phyloP scores from a whole-genome alignment of 768 basidiomycete species.

The Boletus reticulatus region DNA sequence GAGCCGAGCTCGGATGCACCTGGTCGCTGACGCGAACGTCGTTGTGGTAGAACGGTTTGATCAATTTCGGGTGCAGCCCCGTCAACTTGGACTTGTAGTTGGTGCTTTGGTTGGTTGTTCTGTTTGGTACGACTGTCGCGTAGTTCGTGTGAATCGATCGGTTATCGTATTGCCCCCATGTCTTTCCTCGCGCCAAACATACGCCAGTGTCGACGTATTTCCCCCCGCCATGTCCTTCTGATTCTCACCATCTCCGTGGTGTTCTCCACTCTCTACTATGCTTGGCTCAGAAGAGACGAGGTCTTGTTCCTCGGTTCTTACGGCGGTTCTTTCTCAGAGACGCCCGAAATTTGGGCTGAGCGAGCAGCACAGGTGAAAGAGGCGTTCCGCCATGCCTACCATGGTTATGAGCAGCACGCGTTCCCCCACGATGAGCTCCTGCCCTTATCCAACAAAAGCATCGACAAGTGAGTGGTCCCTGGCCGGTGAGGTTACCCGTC shows the following conservation, averaged over 20 bases:
- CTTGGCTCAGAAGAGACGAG: slow-evolving; percentile 1
- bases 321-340: background rate
- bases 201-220: slow-evolving; percentile 7
- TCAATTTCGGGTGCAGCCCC: slow-evolving; percentile 19
- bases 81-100: background rate
- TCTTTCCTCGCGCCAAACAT: background rate
- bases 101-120: background rate
- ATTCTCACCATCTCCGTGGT: slow-evolving; percentile 4
- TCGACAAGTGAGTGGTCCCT: slow-evolving; percentile 49
- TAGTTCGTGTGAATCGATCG: no score
- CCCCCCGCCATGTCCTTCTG: slow-evolving; percentile 18
- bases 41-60: background rate
- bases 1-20: background rate
- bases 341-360: slow-evolving; percentile 42
- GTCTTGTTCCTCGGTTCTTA: background rate
- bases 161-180: no score
- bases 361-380: slow-evolving; percentile 56
- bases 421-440: slow-evolving; percentile 61
- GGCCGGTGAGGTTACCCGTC: background rate
- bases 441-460: slow-evolving; percentile 45
- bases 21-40: background rate
- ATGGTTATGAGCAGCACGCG: slow-evolving; percentile 61
- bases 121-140: background rate
- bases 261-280: slow-evolving; percentile 18
- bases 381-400: slow-evolving; percentile 67